phyloP scores from a whole-genome alignment of 768 basidiomycete genomes.

The Tulasnella sp. region DNA sequence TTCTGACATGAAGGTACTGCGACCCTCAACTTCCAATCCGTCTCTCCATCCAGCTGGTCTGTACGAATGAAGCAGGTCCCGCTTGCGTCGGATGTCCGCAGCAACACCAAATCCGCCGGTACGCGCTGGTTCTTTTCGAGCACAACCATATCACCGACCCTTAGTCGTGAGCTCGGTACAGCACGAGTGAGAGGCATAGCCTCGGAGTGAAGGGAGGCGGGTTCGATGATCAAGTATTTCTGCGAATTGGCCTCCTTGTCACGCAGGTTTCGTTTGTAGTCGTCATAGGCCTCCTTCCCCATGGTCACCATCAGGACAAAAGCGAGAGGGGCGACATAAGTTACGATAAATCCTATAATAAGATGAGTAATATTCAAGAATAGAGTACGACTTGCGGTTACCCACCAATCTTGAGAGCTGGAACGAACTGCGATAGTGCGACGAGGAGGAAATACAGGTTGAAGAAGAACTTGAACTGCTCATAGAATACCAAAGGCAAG shows the following conservation, averaged over 20 bases:
- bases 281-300: conserved; percentile 98
- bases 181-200: conserved; percentile 40
- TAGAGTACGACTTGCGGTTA: background rate
- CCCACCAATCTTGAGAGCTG: conserved; percentile 86
- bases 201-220: conserved; percentile 23
- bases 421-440: conserved; percentile 90
- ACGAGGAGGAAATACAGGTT: conserved; percentile 97
- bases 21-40: conserved; percentile 95
- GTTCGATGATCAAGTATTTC: conserved; percentile 73
- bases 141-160: conserved; percentile 81
- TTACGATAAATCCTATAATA: conserved; percentile 73
- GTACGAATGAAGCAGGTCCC: conserved; percentile 97
- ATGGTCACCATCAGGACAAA: conserved; percentile 93
- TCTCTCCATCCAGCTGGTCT: conserved; percentile 97
- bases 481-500: conserved; percentile 92
- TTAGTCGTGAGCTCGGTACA: conserved; percentile 76
- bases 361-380: background rate
- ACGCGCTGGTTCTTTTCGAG: conserved; percentile 97
- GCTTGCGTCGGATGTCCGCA: conserved; percentile 76
- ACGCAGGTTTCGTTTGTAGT: conserved; percentile 86
- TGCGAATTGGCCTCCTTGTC: conserved; percentile 94
- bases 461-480: conserved; percentile 99
- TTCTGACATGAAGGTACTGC: conserved; percentile 79
- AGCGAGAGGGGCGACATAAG: conserved; percentile 91
- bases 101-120: conserved; percentile 83